A percentile compares a stretch with the other conserved stretches of the same genome.
phyloP scores from a whole-genome alignment of 352 stramenopile genomes.

The Elongisporangium undulatum region DNA sequence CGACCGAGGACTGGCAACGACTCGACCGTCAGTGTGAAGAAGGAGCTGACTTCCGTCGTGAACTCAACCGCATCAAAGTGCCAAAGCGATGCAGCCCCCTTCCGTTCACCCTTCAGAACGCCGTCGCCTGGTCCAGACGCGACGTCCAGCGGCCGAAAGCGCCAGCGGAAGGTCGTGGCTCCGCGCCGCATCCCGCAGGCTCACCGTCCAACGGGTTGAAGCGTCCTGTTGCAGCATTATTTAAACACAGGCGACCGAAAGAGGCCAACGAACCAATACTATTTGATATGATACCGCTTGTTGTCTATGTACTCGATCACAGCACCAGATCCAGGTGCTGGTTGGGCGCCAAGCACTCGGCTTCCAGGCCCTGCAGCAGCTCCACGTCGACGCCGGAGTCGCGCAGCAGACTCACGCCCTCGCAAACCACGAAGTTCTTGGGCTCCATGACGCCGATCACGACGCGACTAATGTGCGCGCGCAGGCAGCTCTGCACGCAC shows the following conservation, averaged over 20 bases:
- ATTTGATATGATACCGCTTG: not conserved
- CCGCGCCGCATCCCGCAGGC: slow-evolving; percentile 46
- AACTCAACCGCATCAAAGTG: not conserved
- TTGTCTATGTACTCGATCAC: slow-evolving; percentile 11
- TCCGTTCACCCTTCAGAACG: not conserved
- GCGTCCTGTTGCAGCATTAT: slow-evolving; percentile 1
- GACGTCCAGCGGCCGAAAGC: slow-evolving; percentile 30
- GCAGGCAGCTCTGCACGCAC: slow-evolving; percentile 79
- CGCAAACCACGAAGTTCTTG: slow-evolving; percentile 84
- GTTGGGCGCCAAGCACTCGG: slow-evolving; percentile 74
- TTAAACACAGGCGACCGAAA: not conserved
- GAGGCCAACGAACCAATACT: not conserved
- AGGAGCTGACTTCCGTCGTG: not conserved
- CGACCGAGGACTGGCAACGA: not conserved
- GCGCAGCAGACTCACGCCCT: slow-evolving; percentile 68
- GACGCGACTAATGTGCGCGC: slow-evolving; percentile 55
- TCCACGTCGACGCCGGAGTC: slow-evolving; percentile 65
- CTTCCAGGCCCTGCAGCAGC: slow-evolving; percentile 64
- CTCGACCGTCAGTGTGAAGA: not conserved
- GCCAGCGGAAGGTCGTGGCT: slow-evolving; percentile 42
- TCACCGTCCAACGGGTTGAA: slow-evolving; percentile 3
- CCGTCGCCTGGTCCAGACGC: not conserved
- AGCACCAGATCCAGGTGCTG: slow-evolving; percentile 60
- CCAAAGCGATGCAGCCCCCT: not conserved
- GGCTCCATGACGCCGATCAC: slow-evolving; percentile 85